Conservation (phyloP, 805 yeast genomes). For the Barnettozyma pratensis region DNA sequence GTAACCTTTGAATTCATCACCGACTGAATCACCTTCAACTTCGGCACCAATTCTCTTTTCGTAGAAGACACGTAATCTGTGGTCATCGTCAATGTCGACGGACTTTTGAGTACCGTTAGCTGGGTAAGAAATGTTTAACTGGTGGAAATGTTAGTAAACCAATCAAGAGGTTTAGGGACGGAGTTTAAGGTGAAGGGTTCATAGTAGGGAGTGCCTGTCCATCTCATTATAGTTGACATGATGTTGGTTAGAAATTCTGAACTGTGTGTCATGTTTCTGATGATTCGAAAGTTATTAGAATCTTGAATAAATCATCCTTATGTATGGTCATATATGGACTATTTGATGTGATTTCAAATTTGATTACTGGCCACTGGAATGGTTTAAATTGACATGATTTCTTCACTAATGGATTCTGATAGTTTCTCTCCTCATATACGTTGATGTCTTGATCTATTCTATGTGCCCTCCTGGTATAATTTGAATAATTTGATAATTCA, state of each 20-base stretch:
- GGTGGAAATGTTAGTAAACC: conserved; percentile 6
- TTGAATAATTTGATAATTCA: too few relatives aligned
- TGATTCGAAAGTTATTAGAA: too few relatives aligned
- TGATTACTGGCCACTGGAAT: too few relatives aligned
- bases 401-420: too few relatives aligned
- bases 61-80: conserved; percentile 96
- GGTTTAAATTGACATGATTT: too few relatives aligned
- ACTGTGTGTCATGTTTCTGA: too few relatives aligned
- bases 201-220: conserved; percentile 30
- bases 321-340: too few relatives aligned
- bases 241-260: too few relatives aligned
- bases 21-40: conserved; percentile 96
- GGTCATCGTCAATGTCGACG: conserved; percentile 98
- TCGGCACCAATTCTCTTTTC: conserved; percentile 99
- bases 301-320: too few relatives aligned
- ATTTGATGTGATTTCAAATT: too few relatives aligned
- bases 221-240: too few relatives aligned
- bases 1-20: conserved; percentile 99
- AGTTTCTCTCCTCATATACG: not conserved
- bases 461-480: not conserved
- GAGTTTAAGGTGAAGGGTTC: conserved; percentile 33
- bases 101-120: conserved; percentile 99
- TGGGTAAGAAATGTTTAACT: conserved; percentile 99
- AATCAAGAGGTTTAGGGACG: too few relatives aligned
- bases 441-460: not conserved